Conservation (phyloP, 2,329 filamentous ascomycete species). For the Claviceps sp. region DNA sequence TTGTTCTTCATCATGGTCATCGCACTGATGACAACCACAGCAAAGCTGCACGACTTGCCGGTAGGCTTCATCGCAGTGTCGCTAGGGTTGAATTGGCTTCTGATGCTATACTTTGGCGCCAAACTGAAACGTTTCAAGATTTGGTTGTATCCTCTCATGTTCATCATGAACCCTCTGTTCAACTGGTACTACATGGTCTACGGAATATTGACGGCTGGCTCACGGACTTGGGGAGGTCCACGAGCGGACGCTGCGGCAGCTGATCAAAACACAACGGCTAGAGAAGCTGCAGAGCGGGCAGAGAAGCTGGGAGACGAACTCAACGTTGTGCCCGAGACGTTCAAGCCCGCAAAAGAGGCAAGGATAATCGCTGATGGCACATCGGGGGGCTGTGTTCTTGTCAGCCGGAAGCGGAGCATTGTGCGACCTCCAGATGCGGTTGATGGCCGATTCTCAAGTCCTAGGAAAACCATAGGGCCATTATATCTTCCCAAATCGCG, state of each 20-base stretch:
- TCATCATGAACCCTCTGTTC: conserved; percentile 87
- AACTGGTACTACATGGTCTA: conserved; percentile 99
- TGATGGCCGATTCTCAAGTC: conserved; percentile 66
- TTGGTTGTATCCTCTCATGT: conserved; percentile 92
- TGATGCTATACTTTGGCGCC: conserved; percentile 92
- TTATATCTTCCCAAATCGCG: background rate
- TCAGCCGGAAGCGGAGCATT: conserved; percentile 38
- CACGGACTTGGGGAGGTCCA: conserved; percentile 91
- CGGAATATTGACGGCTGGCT: conserved; percentile 86
- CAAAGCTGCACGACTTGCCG: conserved; percentile 64
- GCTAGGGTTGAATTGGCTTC: conserved; percentile 79
- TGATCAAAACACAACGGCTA: conserved; percentile 60
- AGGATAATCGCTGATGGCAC: conserved; percentile 19
- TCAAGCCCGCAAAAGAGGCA: conserved; percentile 48
- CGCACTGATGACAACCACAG: conserved; percentile 72
- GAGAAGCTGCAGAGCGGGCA: conserved; percentile 73
- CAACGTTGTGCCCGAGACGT: conserved; percentile 79
- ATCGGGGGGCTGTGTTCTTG: conserved; percentile 16
- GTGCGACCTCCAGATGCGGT: conserved; percentile 62
- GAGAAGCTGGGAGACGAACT: conserved; percentile 72
- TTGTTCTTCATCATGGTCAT: conserved; percentile 91
- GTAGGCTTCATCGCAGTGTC: conserved; percentile 91
- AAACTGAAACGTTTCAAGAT: conserved; percentile 84
- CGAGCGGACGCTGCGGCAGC: conserved; percentile 78
- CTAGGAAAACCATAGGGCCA: conserved; percentile 20